Evolutionary conservation across 208 protist species (phyloP), one percentile per base, ranked within the genome.

Genomic region (Wallacemonas rigidus): DNA sequence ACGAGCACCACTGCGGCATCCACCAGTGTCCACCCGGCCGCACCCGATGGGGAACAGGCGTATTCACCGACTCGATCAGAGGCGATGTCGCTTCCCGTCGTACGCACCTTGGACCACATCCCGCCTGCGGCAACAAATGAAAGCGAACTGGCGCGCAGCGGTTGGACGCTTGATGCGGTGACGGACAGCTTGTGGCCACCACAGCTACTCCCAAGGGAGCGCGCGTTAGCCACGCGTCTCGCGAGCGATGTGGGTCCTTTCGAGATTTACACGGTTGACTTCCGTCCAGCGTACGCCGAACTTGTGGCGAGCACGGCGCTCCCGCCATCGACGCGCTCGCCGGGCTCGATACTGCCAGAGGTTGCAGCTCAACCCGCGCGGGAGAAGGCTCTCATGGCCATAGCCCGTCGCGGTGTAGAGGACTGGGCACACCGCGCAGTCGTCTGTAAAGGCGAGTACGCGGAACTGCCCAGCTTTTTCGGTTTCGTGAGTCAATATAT

Each of bases 181-280:
- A 72, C 50, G 50, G 35, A 51, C 2, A 38, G 41, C 7, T 64
- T 73, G 64, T 90, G 85, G 81, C 85, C 85, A 26, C 17, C 17
- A 2, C 69, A 17, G 3, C 41, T 83, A 12, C 76, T 90, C 9
- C 74, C 73, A 0, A 47, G 69, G 36, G 79, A 85, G 56, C 78
- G 81, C 17, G 78, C 43, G 7, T 9, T 83, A 54, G 85, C 81
- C 12, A 58, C 55, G 40, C 75, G 51, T 40, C 79, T 90, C 15
- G 44, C 87, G 47, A 3, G 26, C 2, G 2, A 14, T n/a, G 79
- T 81, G 1, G 71, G 69, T 0, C 74, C 85, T 2, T 55, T 86
- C 45, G 81, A 87, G 72, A 58, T 86, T 36, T 71, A 85, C 64
- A 35, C 77, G 0, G 67, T 78, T 0, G 81, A 87, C 72, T 85